Conservation (phyloP, 768 basidiomycete species). For the Coprinellus micaceus region DNA sequence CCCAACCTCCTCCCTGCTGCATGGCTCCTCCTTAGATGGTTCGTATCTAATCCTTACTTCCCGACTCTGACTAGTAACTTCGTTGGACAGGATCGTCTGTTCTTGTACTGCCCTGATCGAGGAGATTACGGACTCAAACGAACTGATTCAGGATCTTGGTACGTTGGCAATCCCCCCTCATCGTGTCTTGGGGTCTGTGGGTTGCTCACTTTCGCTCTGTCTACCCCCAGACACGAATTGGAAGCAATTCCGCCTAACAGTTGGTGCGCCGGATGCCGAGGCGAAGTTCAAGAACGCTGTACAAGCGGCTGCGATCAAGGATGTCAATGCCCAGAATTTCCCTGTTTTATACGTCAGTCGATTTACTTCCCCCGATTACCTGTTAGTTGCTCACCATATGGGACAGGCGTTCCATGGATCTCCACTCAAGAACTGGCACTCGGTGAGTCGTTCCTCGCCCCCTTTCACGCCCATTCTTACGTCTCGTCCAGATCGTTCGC, state of each 20-base stretch:
- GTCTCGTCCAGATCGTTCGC: slow-evolving; percentile 52
- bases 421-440: slow-evolving; percentile 65
- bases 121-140: slow-evolving; percentile 52
- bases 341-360: slow-evolving; percentile 43
- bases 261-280: slow-evolving; percentile 70
- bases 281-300: slow-evolving; percentile 55
- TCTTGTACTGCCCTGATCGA: slow-evolving; percentile 72
- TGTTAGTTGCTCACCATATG: neutral
- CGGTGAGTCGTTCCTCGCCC: slow-evolving; percentile 36
- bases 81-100: slow-evolving; percentile 54
- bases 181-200: neutral
- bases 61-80: neutral
- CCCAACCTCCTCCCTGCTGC: slow-evolving; percentile 50
- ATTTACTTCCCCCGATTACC: too few relatives aligned
- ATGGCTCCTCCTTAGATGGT: slow-evolving; percentile 67
- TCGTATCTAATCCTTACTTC: too few relatives aligned
- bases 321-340: slow-evolving; percentile 40
- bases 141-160: slow-evolving; percentile 55
- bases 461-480: neutral
- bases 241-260: slow-evolving; percentile 67
- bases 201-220: neutral
- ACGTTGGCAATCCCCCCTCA: slow-evolving; percentile 7
- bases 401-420: slow-evolving; percentile 68
- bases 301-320: slow-evolving; percentile 30
- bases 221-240: slow-evolving; percentile 38